Percentiles rank a stretch among this genome's conserved stretches.
Conservation (phyloP, 2,329 filamentous ascomycete genomes). For the Tetracladium maxilliforme region DNA sequence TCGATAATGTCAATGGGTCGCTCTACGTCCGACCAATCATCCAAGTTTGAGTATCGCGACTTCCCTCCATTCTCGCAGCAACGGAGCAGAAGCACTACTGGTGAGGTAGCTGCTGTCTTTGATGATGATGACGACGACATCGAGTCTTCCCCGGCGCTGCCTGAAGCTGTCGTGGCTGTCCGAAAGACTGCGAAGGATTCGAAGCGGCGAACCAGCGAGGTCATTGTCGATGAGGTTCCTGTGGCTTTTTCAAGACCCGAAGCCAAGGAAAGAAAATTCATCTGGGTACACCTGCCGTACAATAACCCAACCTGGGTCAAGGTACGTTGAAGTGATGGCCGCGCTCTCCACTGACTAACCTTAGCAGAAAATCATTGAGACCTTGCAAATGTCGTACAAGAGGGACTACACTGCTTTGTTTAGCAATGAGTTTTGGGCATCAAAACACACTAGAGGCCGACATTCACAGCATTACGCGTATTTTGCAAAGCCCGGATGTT, state of each 20-base stretch:
- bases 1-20: no score
- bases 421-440: slow-evolving; percentile 30
- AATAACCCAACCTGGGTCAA: slow-evolving; percentile 45
- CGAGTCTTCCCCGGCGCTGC: background rate
- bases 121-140: no score
- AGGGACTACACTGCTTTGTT: slow-evolving; percentile 21
- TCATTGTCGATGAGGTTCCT: slow-evolving; percentile 3
- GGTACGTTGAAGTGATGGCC: no score
- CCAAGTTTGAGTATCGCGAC: no score
- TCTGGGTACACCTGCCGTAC: slow-evolving; percentile 42
- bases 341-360: no score
- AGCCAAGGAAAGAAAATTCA: slow-evolving; percentile 23
- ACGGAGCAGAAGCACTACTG: no score
- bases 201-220: slow-evolving; percentile 3
- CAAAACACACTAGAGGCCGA: slow-evolving; percentile 29
- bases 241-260: background rate
- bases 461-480: slow-evolving; percentile 33
- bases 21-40: no score
- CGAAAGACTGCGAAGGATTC: background rate
- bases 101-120: no score
- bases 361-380: slow-evolving; percentile 8
- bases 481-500: slow-evolving; percentile 30
- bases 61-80: no score
- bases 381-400: slow-evolving; percentile 9
- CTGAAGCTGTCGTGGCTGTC: background rate